Conservation (phyloP, 139 green algal genomes). For the Haematococcus sp. region DNA sequence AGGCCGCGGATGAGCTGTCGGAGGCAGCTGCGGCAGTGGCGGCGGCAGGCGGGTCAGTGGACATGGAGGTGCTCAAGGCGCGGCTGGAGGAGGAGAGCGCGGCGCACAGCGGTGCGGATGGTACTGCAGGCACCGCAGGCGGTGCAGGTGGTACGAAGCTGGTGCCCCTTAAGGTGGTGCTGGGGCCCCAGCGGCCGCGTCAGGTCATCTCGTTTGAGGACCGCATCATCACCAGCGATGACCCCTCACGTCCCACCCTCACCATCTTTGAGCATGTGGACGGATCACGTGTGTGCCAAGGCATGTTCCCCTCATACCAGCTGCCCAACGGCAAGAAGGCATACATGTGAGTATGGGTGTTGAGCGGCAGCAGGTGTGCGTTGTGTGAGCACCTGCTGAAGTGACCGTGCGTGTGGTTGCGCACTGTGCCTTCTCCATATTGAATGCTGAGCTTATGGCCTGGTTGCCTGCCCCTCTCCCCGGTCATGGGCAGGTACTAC, state of each 20-base stretch:
- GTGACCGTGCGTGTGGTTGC: too few relatives aligned
- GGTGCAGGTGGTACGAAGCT: background rate
- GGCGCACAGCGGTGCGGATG: background rate
- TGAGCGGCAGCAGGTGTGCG: too few relatives aligned
- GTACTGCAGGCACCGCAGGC: background rate
- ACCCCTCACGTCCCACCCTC: constrained; percentile 40
- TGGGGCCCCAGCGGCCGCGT: constrained; percentile 52
- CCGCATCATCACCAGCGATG: constrained; percentile 34
- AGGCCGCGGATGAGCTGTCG: constrained; percentile 3
- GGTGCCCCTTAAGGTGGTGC: constrained; percentile 38
- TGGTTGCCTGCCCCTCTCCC: too few relatives aligned
- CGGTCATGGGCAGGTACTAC: constrained; percentile 48
- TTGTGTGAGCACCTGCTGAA: too few relatives aligned
- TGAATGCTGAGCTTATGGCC: too few relatives aligned
- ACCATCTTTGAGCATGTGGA: constrained; percentile 70
- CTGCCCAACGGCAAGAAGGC: constrained; percentile 70
- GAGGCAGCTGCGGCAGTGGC: background rate
- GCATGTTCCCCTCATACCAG: constrained; percentile 63
- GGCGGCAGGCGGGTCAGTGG: background rate
- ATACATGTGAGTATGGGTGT: constrained; percentile 41
- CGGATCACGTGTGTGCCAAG: constrained; percentile 47
- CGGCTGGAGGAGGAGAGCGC: too few relatives aligned
- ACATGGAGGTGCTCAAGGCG: background rate
- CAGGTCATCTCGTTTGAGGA: constrained; percentile 69
- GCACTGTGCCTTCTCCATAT: too few relatives aligned